These are phyloP conservation scores for Cronartium ribicola DNA, from an alignment of 1,284 basidiomycete species.

Conservation along the genomic window DNA sequence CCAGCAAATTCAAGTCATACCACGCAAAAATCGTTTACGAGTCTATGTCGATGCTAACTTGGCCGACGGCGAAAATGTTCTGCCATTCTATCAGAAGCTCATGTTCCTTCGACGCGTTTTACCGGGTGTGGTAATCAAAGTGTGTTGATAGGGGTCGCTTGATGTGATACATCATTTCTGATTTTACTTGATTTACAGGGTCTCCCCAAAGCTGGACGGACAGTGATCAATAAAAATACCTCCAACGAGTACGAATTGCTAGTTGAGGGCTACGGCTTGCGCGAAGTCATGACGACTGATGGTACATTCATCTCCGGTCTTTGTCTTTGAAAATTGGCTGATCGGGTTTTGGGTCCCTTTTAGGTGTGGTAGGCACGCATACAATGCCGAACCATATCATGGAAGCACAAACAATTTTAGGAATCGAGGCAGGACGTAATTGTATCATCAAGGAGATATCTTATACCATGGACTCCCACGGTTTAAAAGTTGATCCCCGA, in stretches of 20 bases:
- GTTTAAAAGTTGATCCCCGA: slow-evolving; percentile 97
- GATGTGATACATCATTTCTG: background rate
- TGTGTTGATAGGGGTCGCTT: background rate
- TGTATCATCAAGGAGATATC: slow-evolving; percentile 82
- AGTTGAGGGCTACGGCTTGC: slow-evolving; percentile 94
- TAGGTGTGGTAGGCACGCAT: slow-evolving; percentile 83
- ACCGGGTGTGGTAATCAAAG: slow-evolving; percentile 77
- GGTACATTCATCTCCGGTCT: slow-evolving; percentile 57
- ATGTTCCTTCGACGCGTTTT: slow-evolving; percentile 77
- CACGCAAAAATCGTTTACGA: slow-evolving; percentile 68
- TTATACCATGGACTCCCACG: slow-evolving; percentile 77
- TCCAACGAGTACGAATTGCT: slow-evolving; percentile 65
- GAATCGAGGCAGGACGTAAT: slow-evolving; percentile 90
- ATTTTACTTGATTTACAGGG: slow-evolving; percentile 55
- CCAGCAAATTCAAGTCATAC: slow-evolving; percentile 46
- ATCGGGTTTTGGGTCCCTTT: background rate
- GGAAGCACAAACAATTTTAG: slow-evolving; percentile 87
- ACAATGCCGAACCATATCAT: slow-evolving; percentile 97
- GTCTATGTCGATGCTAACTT: slow-evolving; percentile 62
- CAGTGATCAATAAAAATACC: slow-evolving; percentile 72
- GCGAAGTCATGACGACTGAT: slow-evolving; percentile 95
- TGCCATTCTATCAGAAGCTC: slow-evolving; percentile 66
- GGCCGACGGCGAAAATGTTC: slow-evolving; percentile 68
- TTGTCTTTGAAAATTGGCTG: background rate
- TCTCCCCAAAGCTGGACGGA: slow-evolving; percentile 74